Conservation (phyloP, 176 grass and related monocot genomes). For the Areca catechu region DNA sequence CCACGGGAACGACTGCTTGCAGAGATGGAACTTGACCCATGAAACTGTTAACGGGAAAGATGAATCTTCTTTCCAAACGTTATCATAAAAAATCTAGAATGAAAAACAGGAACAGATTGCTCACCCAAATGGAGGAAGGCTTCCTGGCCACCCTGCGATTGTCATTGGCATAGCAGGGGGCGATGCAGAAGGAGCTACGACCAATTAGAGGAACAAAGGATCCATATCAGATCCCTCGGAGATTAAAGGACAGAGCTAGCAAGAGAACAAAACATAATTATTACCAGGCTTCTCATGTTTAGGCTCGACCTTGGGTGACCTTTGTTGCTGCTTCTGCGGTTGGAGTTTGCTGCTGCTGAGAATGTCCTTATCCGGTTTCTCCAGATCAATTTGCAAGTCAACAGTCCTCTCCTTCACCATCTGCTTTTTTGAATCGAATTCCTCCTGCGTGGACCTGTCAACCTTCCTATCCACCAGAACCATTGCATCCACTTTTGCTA, state of each 20-base stretch:
- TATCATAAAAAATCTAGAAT: background rate
- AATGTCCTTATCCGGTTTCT: slow-evolving; percentile 40
- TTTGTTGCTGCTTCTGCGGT: slow-evolving; percentile 39
- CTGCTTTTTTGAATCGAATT: slow-evolving; percentile 45
- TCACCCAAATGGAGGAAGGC: slow-evolving; percentile 76
- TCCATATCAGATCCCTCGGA: background rate
- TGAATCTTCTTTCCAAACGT: too few species aligned
- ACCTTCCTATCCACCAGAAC: slow-evolving; percentile 39
- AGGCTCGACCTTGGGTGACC: slow-evolving; percentile 48
- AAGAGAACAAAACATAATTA: slow-evolving; percentile 5
- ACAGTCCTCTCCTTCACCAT: slow-evolving; percentile 14
- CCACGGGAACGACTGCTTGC: slow-evolving; percentile 61
- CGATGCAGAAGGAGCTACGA: slow-evolving; percentile 21
- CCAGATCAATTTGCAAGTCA: slow-evolving; percentile 76
- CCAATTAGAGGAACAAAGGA: background rate
- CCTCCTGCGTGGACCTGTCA: slow-evolving; percentile 31
- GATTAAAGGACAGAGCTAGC: background rate
- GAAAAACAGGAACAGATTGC: slow-evolving; percentile 5
- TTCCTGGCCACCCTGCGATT: slow-evolving; percentile 62
- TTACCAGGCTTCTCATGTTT: slow-evolving; percentile 82
- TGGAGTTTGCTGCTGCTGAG: slow-evolving; percentile 35
- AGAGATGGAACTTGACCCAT: slow-evolving; percentile 59
- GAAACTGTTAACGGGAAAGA: slow-evolving; percentile 43
- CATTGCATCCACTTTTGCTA: slow-evolving; percentile 28
- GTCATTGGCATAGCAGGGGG: slow-evolving; percentile 60